Conservation (phyloP, 768 basidiomycete genomes). For the Udeniomyces megalosporus region DNA sequence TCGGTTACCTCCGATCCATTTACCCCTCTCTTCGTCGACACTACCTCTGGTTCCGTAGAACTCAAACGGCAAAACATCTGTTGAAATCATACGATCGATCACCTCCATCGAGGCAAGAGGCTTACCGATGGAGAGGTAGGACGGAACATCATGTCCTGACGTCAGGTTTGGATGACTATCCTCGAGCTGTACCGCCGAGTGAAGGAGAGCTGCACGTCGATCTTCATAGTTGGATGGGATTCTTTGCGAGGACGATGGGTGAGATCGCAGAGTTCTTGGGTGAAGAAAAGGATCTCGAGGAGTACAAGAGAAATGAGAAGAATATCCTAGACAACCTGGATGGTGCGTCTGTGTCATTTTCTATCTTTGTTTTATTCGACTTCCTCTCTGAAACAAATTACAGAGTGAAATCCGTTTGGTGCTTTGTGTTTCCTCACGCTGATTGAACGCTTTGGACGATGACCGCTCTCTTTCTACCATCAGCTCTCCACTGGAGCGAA, state of each 20-base stretch:
- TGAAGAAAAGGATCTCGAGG: conserved; percentile 51
- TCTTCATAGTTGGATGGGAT: conserved; percentile 89
- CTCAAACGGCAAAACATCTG: conserved; percentile 60
- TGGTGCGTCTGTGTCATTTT: conserved; percentile 35
- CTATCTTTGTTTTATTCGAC: not conserved
- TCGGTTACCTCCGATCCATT: conserved; percentile 56
- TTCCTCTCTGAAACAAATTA: too few relatives aligned
- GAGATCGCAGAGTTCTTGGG: conserved; percentile 65
- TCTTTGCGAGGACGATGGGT: conserved; percentile 84
- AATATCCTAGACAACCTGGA: conserved; percentile 74
- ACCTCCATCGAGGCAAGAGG: conserved; percentile 54
- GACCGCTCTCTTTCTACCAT: too few relatives aligned
- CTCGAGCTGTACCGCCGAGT: conserved; percentile 62
- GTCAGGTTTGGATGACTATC: conserved; percentile 93
- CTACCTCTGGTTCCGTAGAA: conserved; percentile 90
- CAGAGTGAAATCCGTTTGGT: too few relatives aligned
- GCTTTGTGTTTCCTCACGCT: too few relatives aligned
- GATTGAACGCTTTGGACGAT: not conserved
- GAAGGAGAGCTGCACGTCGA: conserved; percentile 86
- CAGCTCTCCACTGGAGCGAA: conserved; percentile 88
- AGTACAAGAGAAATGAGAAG: conserved; percentile 58
- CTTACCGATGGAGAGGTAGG: conserved; percentile 85
- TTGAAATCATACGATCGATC: conserved; percentile 70
- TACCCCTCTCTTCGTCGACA: conserved; percentile 74
- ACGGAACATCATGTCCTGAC: conserved; percentile 62